Percentiles rank a stretch among this genome's conserved stretches.
phyloP scores from a whole-genome alignment of 768 basidiomycete species.

The Hemileccinum impolitum region DNA sequence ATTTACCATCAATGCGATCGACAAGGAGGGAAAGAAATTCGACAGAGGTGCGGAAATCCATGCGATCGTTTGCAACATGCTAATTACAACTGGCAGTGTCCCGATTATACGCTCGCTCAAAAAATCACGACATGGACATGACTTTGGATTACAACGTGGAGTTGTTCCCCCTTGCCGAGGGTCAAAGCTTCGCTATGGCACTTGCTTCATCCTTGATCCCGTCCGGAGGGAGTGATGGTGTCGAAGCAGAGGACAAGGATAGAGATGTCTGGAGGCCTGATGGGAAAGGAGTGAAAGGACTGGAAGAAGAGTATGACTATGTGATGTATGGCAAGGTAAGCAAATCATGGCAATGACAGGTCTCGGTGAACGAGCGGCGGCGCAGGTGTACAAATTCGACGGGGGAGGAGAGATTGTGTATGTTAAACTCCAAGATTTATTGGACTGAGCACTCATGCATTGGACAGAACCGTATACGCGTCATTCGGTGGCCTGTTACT shows the following conservation, averaged over 20 bases:
- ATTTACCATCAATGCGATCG: slow-evolving; percentile 79
- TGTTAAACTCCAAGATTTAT: not conserved
- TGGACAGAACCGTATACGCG: slow-evolving; percentile 82
- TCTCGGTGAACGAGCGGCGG: slow-evolving; percentile 9
- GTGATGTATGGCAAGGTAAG: slow-evolving; percentile 97
- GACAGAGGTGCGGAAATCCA: slow-evolving; percentile 71
- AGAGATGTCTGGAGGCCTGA: slow-evolving; percentile 83
- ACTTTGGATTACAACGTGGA: slow-evolving; percentile 95
- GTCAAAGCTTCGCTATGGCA: slow-evolving; percentile 78
- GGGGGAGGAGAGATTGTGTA: slow-evolving; percentile 85
- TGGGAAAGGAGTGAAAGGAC: slow-evolving; percentile 70
- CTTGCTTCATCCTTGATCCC: slow-evolving; percentile 78
- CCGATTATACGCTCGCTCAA: slow-evolving; percentile 82
- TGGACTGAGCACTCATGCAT: not conserved
- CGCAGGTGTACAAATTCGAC: slow-evolving; percentile 95
- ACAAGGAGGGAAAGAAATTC: slow-evolving; percentile 95
- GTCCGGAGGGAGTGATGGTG: slow-evolving; percentile 48
- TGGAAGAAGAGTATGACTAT: slow-evolving; percentile 97
- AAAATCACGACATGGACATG: slow-evolving; percentile 89
- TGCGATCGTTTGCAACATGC: not conserved
- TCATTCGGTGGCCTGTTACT: slow-evolving; percentile 96
- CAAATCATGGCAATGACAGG: not conserved
- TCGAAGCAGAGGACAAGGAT: slow-evolving; percentile 66
- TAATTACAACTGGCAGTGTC: slow-evolving; percentile 59
- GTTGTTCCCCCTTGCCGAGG: slow-evolving; percentile 68